Base-by-base conservation (phyloP, 1,139 yeast genomes). In the Yamadazyma spencermartinsiae region DNA sequence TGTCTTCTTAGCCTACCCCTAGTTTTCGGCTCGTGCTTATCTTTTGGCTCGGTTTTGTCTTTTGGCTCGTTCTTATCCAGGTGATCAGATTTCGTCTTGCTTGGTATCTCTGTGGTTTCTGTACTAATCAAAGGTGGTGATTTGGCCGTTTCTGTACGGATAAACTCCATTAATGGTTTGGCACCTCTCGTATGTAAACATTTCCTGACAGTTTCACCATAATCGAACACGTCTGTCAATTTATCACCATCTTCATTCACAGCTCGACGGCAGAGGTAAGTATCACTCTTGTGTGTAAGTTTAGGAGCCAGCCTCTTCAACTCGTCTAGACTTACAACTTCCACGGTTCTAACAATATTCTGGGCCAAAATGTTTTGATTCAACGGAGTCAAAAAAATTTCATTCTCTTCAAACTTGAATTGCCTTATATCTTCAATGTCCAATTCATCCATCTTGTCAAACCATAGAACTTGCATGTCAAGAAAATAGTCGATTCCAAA, bases 381-480 rank as follows among this genome's bases (percentile, higher is more conserved):
- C 26, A 63, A 58, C 0, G 79, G 63, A 1, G 79, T 66, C 13
- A 76, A 44, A 37, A 72, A 68, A 9, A 76, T 39, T 47, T 76
- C 80, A 44, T 66, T 60, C 2, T 41, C 40, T 9, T 38, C 36
- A 19, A 46, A 15, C 9, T 28, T 11, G 16, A 16, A 28, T 9
- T 28, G 8, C 10, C 13, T n/a, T 5, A 13, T 5, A 24, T 24
- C 29, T 12, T 28, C 31, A 15, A 16, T 9, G 4, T 28, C 11
- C 4, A 28, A 12, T 16, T 15, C 31, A 4, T 10, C 13, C 3
- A 15, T 41, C 27, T 57, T 46, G 4, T 59, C 47, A 39, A 73
- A 70, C 68, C 73, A 67, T 14, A 63, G 36, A 10, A 65, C 74
- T 20, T 52, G 47, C 3, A 76, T 42, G 18, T 69, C 76, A 3